A percentile compares a stretch with the other conserved stretches of the same genome.
These are phyloP conservation scores for Chaetomium cochliodes DNA, from an alignment of 495 filamentous ascomycete genomes.

Conservation along the genomic window DNA sequence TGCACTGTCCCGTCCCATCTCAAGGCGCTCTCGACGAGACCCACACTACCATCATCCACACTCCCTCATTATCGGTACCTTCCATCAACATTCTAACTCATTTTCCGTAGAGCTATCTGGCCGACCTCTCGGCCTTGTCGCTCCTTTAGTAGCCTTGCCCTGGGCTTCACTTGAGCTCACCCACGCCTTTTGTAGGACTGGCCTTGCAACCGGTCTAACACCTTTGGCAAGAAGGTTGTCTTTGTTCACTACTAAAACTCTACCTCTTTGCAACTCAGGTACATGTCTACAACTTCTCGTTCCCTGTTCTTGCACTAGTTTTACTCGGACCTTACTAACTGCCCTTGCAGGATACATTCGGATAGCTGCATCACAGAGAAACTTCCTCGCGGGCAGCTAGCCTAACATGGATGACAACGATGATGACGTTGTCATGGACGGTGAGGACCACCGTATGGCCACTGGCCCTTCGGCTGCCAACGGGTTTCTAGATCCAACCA, in stretches of 20 bases:
- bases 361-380: neutral
- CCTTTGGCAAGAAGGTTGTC: neutral
- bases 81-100: neutral
- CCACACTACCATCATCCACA: neutral
- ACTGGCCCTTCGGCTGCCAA: constrained; percentile 39
- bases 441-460: constrained; percentile 38
- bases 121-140: neutral
- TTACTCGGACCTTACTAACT: neutral
- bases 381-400: constrained; percentile 1
- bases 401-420: constrained; percentile 37
- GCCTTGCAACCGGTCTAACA: neutral
- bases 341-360: neutral
- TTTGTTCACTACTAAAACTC: neutral
- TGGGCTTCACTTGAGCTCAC: neutral
- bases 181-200: neutral
- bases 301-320: neutral
- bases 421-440: constrained; percentile 40
- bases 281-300: too few species aligned
- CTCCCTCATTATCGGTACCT: neutral
- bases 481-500: constrained; percentile 33
- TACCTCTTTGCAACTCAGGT: neutral
- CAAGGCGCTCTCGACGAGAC: neutral
- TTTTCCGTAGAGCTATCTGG: neutral
- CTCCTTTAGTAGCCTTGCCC: neutral
- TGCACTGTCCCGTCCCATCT: neutral